Percentiles rank a stretch among this genome's conserved stretches.
phyloP scores from a whole-genome alignment of 768 basidiomycete species.

The Botryobasidium botryosum region DNA sequence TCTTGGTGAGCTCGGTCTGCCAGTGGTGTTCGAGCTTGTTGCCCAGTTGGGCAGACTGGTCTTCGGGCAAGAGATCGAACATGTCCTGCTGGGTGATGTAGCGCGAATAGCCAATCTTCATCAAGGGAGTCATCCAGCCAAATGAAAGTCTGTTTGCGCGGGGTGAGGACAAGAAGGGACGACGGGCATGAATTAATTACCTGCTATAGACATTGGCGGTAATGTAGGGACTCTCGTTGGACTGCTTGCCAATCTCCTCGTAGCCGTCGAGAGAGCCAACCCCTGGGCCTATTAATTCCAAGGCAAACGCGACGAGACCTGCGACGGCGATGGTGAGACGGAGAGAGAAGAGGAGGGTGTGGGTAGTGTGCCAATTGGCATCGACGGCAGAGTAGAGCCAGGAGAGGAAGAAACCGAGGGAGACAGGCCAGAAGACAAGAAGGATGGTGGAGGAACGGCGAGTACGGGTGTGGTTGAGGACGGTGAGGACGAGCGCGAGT shows the following conservation, averaged over 20 bases:
- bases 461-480: constrained; percentile 50
- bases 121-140: constrained; percentile 67
- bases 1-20: constrained; percentile 33
- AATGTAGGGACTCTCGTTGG: constrained; percentile 46
- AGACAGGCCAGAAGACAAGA: constrained; percentile 71
- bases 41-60: constrained; percentile 57
- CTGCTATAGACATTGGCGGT: constrained; percentile 69
- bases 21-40: constrained; percentile 41
- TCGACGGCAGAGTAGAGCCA: constrained; percentile 41
- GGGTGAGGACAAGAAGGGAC: too few relatives aligned
- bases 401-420: constrained; percentile 31
- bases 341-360: constrained; percentile 15
- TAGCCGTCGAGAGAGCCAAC: constrained; percentile 23
- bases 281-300: constrained; percentile 61
- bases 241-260: constrained; percentile 15
- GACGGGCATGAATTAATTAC: constrained; percentile 20
- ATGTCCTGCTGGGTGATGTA: constrained; percentile 78
- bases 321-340: constrained; percentile 26
- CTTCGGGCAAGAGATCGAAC: constrained; percentile 47
- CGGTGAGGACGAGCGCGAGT: constrained; percentile 21
- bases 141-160: constrained; percentile 34
- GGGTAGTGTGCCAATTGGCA: constrained; percentile 17
- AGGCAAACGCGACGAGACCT: constrained; percentile 32
- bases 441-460: constrained; percentile 53
- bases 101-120: constrained; percentile 38